These are phyloP conservation scores for Megacollybia marginata DNA, from an alignment of 768 basidiomycete genomes.

Conservation along the genomic window DNA sequence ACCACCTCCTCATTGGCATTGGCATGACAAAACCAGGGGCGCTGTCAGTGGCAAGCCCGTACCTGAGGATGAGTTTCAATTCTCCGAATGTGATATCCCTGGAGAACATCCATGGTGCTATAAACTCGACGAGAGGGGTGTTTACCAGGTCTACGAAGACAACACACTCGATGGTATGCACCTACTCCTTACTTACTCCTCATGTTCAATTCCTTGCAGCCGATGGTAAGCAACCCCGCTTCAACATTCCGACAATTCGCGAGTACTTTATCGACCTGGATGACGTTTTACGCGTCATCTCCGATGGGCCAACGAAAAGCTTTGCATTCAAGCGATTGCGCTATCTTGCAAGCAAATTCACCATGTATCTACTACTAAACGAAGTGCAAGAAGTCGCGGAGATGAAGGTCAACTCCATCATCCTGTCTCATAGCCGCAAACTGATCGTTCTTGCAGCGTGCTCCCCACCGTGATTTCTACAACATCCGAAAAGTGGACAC, in stretches of 20 bases:
- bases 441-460: slow-evolving; percentile 35
- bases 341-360: slow-evolving; percentile 90
- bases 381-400: slow-evolving; percentile 92
- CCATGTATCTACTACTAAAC: slow-evolving; percentile 86
- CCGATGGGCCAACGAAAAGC: slow-evolving; percentile 93
- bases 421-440: background rate
- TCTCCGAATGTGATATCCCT: slow-evolving; percentile 72
- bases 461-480: slow-evolving; percentile 96
- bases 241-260: slow-evolving; percentile 75
- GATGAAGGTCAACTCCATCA: slow-evolving; percentile 73
- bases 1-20: slow-evolving; percentile 96
- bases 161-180: slow-evolving; percentile 20
- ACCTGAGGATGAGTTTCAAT: slow-evolving; percentile 47
- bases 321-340: slow-evolving; percentile 89
- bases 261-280: slow-evolving; percentile 98
- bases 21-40: slow-evolving; percentile 44
- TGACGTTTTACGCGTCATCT: slow-evolving; percentile 81
- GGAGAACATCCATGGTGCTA: slow-evolving; percentile 55
- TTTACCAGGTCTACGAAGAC: slow-evolving; percentile 75
- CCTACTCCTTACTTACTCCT: background rate
- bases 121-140: slow-evolving; percentile 79
- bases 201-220: slow-evolving; percentile 6
- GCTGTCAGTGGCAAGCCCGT: slow-evolving; percentile 11
- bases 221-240: slow-evolving; percentile 48
- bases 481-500: slow-evolving; percentile 98